Evolutionary conservation across 805 yeast species (phyloP).

Genomic region (Zygosaccharomyces lentus): DNA sequence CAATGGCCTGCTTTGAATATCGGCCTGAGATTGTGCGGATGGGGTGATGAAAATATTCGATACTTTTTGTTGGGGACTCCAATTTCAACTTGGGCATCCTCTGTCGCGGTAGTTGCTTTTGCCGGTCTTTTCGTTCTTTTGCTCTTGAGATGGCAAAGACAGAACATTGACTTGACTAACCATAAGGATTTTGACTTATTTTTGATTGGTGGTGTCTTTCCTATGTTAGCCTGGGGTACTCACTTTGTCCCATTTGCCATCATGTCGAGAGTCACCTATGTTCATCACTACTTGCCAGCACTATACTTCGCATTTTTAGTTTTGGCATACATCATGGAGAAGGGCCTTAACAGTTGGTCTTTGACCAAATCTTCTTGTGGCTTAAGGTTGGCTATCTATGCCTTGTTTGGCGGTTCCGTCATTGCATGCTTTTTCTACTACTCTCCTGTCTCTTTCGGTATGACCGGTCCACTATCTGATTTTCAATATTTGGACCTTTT

Average conservation of each 20-base stretch:
- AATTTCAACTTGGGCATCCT: constrained; percentile 71
- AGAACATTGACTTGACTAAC: constrained; percentile 54
- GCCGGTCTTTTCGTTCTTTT: constrained; percentile 44
- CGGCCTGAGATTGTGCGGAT: constrained; percentile 75
- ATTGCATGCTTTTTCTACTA: constrained; percentile 55
- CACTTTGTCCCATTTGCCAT: constrained; percentile 71
- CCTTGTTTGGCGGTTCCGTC: constrained; percentile 40
- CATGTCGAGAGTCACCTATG: constrained; percentile 84
- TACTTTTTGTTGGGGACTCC: constrained; percentile 76
- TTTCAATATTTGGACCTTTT: constrained; percentile 48
- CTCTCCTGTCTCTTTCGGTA: constrained; percentile 62
- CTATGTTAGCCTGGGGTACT: constrained; percentile 77
- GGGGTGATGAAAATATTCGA: constrained; percentile 61
- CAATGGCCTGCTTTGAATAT: constrained; percentile 78
- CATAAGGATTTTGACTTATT: constrained; percentile 47
- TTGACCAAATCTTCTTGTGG: constrained; percentile 26
- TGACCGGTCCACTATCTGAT: constrained; percentile 45
- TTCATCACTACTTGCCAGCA: constrained; percentile 83
- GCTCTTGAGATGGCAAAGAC: constrained; percentile 80
- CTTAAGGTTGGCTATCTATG: constrained; percentile 37
- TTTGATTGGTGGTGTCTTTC: constrained; percentile 69
- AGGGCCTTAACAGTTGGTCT: constrained; percentile 34
- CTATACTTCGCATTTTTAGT: constrained; percentile 68
- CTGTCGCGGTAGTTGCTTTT: constrained; percentile 55
- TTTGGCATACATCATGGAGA: constrained; percentile 50